Conservation (phyloP, 768 basidiomycete species). For the Leccinum pellstonianum region DNA sequence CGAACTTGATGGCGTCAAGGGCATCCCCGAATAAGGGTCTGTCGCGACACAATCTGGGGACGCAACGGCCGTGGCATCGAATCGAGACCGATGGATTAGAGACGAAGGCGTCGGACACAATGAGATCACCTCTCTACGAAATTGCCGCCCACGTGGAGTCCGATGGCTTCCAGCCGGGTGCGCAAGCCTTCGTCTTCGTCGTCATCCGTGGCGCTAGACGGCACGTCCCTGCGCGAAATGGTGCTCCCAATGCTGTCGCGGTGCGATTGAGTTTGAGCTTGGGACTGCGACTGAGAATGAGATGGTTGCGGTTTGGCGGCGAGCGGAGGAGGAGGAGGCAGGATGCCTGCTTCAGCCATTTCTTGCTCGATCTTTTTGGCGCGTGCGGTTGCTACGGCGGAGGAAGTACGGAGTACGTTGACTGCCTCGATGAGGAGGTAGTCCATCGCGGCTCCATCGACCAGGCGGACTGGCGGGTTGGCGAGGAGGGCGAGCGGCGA, state of each 20-base stretch:
- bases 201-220: constrained; percentile 32
- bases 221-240: constrained; percentile 9
- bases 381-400: constrained; percentile 67
- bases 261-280: constrained; percentile 1
- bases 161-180: constrained; percentile 75
- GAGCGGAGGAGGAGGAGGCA: constrained; percentile 50
- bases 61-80: background rate
- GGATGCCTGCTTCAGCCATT: constrained; percentile 75
- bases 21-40: constrained; percentile 76
- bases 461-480: constrained; percentile 58
- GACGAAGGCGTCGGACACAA: background rate
- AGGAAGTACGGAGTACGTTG: constrained; percentile 68
- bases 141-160: constrained; percentile 82
- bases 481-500: constrained; percentile 49
- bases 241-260: constrained; percentile 39
- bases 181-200: constrained; percentile 76
- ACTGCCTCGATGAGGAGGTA: constrained; percentile 86
- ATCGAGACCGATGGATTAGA: background rate
- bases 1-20: constrained; percentile 89
- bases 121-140: constrained; percentile 75
- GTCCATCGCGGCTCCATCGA: constrained; percentile 74
- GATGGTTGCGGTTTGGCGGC: constrained; percentile 35
- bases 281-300: background rate
- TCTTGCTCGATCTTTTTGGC: constrained; percentile 70
- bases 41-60: constrained; percentile 68